Conservation (phyloP, 331 rosid species). For the Spiraea crenata region DNA sequence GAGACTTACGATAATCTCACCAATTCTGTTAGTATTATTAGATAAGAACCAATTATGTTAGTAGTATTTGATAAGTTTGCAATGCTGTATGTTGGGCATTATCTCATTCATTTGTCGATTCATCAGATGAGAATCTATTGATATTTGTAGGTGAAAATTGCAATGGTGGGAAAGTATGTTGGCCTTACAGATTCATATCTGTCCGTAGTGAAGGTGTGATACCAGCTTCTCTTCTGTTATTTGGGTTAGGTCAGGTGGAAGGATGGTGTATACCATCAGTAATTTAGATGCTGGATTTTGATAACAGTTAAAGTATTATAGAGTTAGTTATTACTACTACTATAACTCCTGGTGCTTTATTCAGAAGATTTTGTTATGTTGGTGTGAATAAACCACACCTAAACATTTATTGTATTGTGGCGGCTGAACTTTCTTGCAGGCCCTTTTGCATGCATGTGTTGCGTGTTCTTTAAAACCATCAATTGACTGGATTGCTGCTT, state of each 20-base stretch:
- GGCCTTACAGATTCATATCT: conserved; percentile 93
- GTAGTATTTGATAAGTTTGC: conserved; percentile 33
- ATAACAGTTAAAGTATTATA: background rate
- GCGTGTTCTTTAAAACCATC: conserved; percentile 83
- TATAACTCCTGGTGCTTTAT: background rate
- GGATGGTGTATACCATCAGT: background rate
- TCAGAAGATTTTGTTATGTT: background rate
- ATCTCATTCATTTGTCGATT: conserved; percentile 11
- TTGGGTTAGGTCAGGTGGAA: background rate
- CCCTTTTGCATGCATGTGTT: conserved; percentile 95
- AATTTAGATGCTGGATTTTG: background rate
- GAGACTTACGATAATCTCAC: conserved; percentile 80
- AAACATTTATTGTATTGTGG: background rate
- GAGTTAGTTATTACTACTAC: background rate
- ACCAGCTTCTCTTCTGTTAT: conserved; percentile 28
- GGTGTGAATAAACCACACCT: background rate
- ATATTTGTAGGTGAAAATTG: conserved; percentile 78
- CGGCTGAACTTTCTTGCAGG: conserved; percentile 47
- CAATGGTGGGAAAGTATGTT: conserved; percentile 98
- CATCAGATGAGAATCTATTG: conserved; percentile 21
- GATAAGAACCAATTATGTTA: conserved; percentile 57
- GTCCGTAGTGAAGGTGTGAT: conserved; percentile 86
- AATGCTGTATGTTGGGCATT: conserved; percentile 7
- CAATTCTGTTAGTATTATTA: conserved; percentile 62
- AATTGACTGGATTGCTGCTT: conserved; percentile 99